phyloP scores from a whole-genome alignment of 352 stramenopile genomes.

The Pythium aphanidermatum region DNA sequence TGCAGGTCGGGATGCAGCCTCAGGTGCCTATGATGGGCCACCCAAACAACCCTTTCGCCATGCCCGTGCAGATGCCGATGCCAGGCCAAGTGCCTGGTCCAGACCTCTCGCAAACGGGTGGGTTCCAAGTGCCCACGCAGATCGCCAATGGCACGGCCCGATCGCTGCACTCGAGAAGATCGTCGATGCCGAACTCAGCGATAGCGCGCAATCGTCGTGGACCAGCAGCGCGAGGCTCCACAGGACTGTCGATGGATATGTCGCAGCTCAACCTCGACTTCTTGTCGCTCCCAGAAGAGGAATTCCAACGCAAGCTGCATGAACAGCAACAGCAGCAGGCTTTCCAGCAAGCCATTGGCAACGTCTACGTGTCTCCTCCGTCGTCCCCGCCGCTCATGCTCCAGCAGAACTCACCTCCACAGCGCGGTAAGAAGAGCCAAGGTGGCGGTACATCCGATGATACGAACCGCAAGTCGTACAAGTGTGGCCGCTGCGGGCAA shows the following conservation, averaged over 20 bases:
- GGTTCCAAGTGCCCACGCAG: constrained; percentile 30
- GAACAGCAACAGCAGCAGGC: constrained; percentile 26
- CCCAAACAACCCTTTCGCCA: constrained; percentile 9
- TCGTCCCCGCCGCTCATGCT: constrained; percentile 10
- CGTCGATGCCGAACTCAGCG: constrained; percentile 32
- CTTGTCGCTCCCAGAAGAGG: constrained; percentile 53
- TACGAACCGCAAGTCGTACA: constrained; percentile 76
- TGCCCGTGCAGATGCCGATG: constrained; percentile 1
- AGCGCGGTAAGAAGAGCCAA: constrained; percentile 10
- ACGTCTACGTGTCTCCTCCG: constrained; percentile 10
- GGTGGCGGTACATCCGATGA: constrained; percentile 22
- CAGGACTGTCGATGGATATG: constrained; percentile 78
- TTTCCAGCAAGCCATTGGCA: constrained; percentile 17
- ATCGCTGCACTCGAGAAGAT: constrained; percentile 45
- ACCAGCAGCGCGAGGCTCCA: constrained; percentile 28
- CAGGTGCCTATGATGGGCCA: constrained; percentile 15
- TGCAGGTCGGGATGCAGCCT: constrained; percentile 2
- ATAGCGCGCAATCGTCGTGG: constrained; percentile 21
- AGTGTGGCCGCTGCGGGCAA: constrained; percentile 79
- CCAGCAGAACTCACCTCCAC: constrained; percentile 22
- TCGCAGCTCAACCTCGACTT: constrained; percentile 76
- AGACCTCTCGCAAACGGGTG: no score
- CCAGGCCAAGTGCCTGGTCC: no score
- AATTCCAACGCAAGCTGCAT: constrained; percentile 38
- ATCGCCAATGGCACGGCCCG: constrained; percentile 50